Conservation (phyloP, 176 grass and related monocot genomes). For the Eragrostis curvula region DNA sequence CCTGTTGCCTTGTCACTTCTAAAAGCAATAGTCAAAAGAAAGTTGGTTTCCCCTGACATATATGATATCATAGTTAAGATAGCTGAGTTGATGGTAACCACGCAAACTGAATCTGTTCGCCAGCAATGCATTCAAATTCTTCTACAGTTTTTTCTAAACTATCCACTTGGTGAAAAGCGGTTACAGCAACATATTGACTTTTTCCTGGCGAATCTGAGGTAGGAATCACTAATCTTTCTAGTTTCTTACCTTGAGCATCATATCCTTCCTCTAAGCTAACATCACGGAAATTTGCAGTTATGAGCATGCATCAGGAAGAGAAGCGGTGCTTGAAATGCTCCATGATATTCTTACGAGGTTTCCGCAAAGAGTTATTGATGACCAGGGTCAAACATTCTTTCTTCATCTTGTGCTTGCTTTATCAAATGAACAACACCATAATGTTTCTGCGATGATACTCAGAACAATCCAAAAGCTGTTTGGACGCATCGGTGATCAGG, state of each 20-base stretch:
- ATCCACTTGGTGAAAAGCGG: constrained; percentile 82
- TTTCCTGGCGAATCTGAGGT: constrained; percentile 87
- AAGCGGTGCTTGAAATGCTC: constrained; percentile 93
- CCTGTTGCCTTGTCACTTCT: constrained; percentile 83
- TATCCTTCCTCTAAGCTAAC: constrained; percentile 14
- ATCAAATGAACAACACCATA: constrained; percentile 73
- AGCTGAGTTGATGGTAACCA: constrained; percentile 92
- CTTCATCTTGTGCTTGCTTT: constrained; percentile 80
- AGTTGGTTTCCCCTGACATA: constrained; percentile 82
- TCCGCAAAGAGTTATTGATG: constrained; percentile 87
- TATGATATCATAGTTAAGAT: constrained; percentile 89
- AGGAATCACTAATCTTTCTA: constrained; percentile 32
- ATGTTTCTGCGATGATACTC: constrained; percentile 73
- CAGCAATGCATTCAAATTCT: constrained; percentile 85
- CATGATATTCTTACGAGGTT: constrained; percentile 89
- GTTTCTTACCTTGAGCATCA: constrained; percentile 5
- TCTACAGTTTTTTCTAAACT: constrained; percentile 88
- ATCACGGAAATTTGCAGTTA: constrained; percentile 60
- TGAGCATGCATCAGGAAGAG: constrained; percentile 86
- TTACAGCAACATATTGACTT: constrained; percentile 96
- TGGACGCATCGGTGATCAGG: constrained; percentile 58
- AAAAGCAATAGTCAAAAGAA: constrained; percentile 83
- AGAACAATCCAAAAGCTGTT: constrained; percentile 69
- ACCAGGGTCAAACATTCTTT: constrained; percentile 85
- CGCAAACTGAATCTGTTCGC: constrained; percentile 73